Percentiles rank a stretch among this genome's conserved stretches.
phyloP scores from a whole-genome alignment of 2,329 filamentous ascomycete genomes.

The Elsinoe arachidis region DNA sequence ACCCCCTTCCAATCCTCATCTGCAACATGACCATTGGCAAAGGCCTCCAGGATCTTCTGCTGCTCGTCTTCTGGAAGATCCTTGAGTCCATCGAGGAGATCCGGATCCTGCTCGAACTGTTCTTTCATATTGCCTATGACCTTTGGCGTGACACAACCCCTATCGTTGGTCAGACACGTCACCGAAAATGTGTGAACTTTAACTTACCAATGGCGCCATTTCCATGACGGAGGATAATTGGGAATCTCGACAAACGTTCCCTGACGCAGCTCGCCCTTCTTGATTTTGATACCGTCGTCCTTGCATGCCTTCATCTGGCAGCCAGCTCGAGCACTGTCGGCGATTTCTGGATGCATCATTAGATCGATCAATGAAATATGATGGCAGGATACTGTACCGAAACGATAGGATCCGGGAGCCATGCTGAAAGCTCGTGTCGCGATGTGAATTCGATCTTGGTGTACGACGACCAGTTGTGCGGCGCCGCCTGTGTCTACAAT shows the following conservation, averaged over 20 bases:
- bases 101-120: conserved; percentile 49
- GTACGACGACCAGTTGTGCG: too few species aligned
- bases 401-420: not conserved
- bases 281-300: conserved; percentile 58
- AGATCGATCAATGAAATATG: conserved; percentile 7
- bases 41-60: conserved; percentile 62
- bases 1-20: conserved; percentile 85
- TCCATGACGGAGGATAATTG: conserved; percentile 45
- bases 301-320: conserved; percentile 72
- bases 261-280: conserved; percentile 69
- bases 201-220: conserved; percentile 78
- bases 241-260: conserved; percentile 61
- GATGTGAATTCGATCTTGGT: too few species aligned
- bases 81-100: conserved; percentile 71
- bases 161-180: conserved; percentile 30
- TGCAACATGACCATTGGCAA: conserved; percentile 72
- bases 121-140: conserved; percentile 60
- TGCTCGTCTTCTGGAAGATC: conserved; percentile 61
- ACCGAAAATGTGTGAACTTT: not conserved
- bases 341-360: conserved; percentile 49
- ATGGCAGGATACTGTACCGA: not conserved
- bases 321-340: conserved; percentile 60
- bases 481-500: too few species aligned
- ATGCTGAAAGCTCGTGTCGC: too few species aligned
- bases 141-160: conserved; percentile 80